Evolutionary conservation across 345 rosid genomes (phyloP).

Genomic region (Populus nigra): DNA sequence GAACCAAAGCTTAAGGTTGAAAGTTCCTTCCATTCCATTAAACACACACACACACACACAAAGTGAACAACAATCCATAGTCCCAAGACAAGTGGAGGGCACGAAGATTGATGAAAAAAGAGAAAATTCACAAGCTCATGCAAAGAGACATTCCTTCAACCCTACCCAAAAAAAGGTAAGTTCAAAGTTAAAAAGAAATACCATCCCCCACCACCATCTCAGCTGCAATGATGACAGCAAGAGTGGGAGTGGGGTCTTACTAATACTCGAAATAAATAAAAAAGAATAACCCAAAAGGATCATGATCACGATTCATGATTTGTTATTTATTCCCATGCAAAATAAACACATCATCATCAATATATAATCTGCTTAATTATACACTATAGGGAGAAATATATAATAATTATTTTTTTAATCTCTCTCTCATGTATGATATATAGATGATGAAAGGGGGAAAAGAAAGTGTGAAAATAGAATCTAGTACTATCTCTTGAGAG

Average conservation of each 20-base stretch:
- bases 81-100: constrained; percentile 26
- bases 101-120: constrained; percentile 16
- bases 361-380: neutral
- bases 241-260: constrained; percentile 32
- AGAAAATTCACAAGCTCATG: constrained; percentile 20
- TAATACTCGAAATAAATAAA: neutral
- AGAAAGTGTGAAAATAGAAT: constrained; percentile 31
- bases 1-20: neutral
- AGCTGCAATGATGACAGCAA: constrained; percentile 41
- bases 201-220: constrained; percentile 45
- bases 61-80: neutral
- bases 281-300: neutral
- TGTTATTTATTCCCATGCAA: constrained; percentile 39
- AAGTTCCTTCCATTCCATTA: neutral
- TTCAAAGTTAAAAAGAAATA: constrained; percentile 26
- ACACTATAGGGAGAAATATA: neutral
- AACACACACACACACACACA: neutral
- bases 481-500: constrained; percentile 49
- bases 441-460: constrained; percentile 11
- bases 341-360: neutral
- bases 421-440: neutral
- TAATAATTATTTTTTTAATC: no score
- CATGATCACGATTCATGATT: neutral
- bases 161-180: constrained; percentile 22
- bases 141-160: constrained; percentile 42